Percentiles rank a stretch among this genome's conserved stretches.
Evolutionary conservation across 345 rosid species (phyloP).

Genomic region (Salix caprea): DNA sequence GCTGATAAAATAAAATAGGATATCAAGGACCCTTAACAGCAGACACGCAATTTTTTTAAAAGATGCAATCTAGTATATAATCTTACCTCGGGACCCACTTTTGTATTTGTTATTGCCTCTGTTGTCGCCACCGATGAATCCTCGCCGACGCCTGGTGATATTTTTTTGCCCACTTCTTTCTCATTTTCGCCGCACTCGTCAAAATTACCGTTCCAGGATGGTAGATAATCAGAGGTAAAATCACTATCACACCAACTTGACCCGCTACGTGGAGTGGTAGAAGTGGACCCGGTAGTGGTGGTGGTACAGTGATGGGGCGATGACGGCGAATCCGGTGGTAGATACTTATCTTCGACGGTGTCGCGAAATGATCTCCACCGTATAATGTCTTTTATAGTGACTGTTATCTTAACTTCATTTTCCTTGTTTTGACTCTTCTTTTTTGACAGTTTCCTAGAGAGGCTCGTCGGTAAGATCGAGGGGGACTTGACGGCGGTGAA

Average conservation of each 20-base stretch:
- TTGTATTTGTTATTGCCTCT: conserved; percentile 21
- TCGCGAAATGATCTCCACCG: conserved; percentile 83
- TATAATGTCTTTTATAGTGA: conserved; percentile 70
- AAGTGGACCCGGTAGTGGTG: conserved; percentile 37
- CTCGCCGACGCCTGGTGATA: conserved; percentile 52
- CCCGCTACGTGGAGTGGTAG: conserved; percentile 28
- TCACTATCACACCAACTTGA: conserved; percentile 92
- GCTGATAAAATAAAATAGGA: neutral
- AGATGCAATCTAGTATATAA: conserved; percentile 1
- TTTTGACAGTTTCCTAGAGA: conserved; percentile 41
- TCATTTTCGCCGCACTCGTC: conserved; percentile 22
- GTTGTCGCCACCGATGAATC: conserved; percentile 31
- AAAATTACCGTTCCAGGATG: conserved; percentile 39
- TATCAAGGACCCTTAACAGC: conserved; percentile 33
- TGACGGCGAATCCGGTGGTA: conserved; percentile 14
- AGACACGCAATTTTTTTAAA: conserved; percentile 32
- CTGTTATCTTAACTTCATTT: conserved; percentile 12
- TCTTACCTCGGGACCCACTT: conserved; percentile 56
- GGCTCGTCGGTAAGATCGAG: conserved; percentile 46
- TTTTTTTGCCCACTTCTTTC: conserved; percentile 12
- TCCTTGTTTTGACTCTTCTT: conserved; percentile 6
- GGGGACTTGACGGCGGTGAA: conserved; percentile 33
- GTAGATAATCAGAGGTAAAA: conserved; percentile 59
- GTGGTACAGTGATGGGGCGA: conserved; percentile 32
- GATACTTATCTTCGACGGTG: conserved; percentile 39